Evolutionary conservation across 345 rosid species (phyloP).

Genomic region (Bretschneidera sinensis): DNA sequence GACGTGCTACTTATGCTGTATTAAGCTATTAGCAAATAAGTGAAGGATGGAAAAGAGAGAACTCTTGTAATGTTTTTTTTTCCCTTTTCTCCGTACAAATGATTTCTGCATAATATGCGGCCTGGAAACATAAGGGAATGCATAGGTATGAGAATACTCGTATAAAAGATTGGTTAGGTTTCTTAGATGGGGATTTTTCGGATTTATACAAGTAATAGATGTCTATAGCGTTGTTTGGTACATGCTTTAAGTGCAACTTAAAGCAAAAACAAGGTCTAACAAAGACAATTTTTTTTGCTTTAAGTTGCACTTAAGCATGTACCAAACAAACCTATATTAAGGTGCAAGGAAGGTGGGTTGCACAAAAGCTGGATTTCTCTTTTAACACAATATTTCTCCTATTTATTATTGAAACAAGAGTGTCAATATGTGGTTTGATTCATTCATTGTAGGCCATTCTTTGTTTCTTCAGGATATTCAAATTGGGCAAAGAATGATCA

Average conservation of each 20-base stretch:
- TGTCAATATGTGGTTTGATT: neutral
- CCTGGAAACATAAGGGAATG: no score
- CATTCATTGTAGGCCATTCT: conserved; percentile 9
- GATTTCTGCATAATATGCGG: neutral
- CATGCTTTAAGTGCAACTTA: no score
- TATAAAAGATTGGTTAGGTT: no score
- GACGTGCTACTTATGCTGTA: neutral
- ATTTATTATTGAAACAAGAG: neutral
- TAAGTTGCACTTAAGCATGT: no score
- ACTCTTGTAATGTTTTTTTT: neutral
- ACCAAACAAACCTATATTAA: no score
- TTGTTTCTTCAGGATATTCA: conserved; percentile 63
- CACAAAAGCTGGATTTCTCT: neutral
- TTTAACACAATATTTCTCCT: neutral
- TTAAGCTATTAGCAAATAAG: neutral
- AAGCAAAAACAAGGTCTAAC: no score
- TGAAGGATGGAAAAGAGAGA: neutral
- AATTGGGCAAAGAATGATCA: conserved; percentile 97
- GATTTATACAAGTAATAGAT: no score
- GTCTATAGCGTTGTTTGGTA: no score
- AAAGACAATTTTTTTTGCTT: no score
- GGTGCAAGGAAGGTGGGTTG: neutral
- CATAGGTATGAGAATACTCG: no score
- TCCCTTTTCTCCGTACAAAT: no score
- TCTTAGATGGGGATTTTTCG: no score